Conservation (phyloP, 108 stramenopile species). For the Skeletonema potamos region DNA sequence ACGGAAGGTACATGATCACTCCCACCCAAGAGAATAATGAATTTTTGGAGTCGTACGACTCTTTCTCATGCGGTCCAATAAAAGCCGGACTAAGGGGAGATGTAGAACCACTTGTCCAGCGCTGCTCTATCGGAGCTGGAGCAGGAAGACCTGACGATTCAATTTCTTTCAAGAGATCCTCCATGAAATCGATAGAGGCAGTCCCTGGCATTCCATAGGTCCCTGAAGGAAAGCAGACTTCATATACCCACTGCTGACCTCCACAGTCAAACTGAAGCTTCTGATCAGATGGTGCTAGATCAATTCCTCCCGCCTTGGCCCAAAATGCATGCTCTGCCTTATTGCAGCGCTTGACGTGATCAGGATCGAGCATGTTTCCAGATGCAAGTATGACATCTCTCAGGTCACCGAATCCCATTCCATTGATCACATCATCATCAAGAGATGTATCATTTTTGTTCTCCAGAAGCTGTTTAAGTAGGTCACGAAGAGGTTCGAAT, state of each 20-base stretch:
- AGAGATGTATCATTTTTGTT: slow-evolving; percentile 33
- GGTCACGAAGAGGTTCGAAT: slow-evolving; percentile 63
- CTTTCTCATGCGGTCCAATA: slow-evolving; percentile 14
- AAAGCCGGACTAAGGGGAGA: slow-evolving; percentile 91
- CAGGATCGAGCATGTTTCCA: slow-evolving; percentile 80
- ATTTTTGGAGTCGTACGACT: slow-evolving; percentile 50
- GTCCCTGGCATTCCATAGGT: slow-evolving; percentile 66
- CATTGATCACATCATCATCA: slow-evolving; percentile 57
- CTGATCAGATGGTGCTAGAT: slow-evolving; percentile 75
- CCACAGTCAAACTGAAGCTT: slow-evolving; percentile 98
- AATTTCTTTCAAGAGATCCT: slow-evolving; percentile 77
- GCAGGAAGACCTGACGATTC: slow-evolving; percentile 84
- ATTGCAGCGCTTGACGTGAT: slow-evolving; percentile 93
- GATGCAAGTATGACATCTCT: slow-evolving; percentile 88
- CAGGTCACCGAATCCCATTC: slow-evolving; percentile 92
- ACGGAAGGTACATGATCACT: slow-evolving; percentile 94
- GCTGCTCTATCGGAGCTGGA: slow-evolving; percentile 96
- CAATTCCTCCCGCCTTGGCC: slow-evolving; percentile 80
- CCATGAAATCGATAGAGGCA: slow-evolving; percentile 83
- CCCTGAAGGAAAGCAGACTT: slow-evolving; percentile 93
- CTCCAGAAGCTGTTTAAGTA: slow-evolving; percentile 52
- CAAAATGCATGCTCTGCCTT: slow-evolving; percentile 96
- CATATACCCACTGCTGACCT: slow-evolving; percentile 98
- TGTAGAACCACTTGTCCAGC: slow-evolving; percentile 90
- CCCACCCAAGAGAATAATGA: slow-evolving; percentile 86